Conservation (phyloP, 306 rosid species). For the Quercus dentata region DNA sequence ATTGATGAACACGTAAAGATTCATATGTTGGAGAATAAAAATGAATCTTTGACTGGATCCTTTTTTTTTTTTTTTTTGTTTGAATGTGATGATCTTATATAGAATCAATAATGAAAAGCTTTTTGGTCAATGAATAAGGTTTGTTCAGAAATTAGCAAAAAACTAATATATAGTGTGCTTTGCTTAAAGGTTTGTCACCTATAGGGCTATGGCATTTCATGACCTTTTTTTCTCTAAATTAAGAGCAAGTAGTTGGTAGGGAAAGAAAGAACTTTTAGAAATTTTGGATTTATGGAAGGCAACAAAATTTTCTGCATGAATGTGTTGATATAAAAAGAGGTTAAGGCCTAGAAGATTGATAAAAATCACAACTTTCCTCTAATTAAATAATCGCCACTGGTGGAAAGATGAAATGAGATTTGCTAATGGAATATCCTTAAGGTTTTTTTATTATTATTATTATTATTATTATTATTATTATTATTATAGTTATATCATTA, state of each 20-base stretch:
- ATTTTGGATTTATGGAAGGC: constrained; percentile 35
- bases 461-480: not conserved
- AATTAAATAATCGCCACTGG: constrained; percentile 1
- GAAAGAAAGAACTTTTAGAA: constrained; percentile 20
- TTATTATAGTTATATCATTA: too few relatives aligned
- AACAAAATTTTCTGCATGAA: constrained; percentile 9
- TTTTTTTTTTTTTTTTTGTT: constrained; percentile 19
- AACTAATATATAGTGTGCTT: not conserved
- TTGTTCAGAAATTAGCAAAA: constrained; percentile 21
- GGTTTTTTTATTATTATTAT: not conserved
- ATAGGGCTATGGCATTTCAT: not conserved
- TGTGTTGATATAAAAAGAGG: not conserved
- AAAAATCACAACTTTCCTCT: too few relatives aligned
- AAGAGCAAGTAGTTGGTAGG: constrained; percentile 13
- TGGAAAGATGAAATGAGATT: constrained; percentile 6
- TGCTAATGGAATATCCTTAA: constrained; percentile 4
- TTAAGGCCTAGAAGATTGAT: too few relatives aligned
- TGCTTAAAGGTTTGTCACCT: constrained; percentile 13
- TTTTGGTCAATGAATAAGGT: constrained; percentile 17
- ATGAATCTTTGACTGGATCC: constrained; percentile 39
- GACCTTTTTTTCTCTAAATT: not conserved
- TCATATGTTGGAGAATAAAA: constrained; percentile 10
- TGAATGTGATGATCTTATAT: constrained; percentile 11
- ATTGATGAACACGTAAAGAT: not conserved
- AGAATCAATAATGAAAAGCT: constrained; percentile 14